Evolutionary conservation across 2,329 filamentous ascomycete species (phyloP).

Genomic region (Penicillium sclerotiorum): DNA sequence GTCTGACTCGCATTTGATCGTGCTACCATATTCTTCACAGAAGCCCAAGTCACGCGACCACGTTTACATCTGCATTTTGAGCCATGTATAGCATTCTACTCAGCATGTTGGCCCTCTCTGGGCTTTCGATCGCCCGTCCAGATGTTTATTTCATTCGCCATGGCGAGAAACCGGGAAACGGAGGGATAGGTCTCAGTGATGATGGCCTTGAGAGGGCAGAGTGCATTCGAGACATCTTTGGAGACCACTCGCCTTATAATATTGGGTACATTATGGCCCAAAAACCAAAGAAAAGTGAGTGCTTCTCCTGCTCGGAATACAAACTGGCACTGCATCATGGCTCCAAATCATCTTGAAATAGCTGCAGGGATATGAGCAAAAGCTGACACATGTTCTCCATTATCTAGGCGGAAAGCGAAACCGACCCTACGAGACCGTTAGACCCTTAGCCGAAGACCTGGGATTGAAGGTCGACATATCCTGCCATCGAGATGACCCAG

Average conservation of each 20-base stretch:
- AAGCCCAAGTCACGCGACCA: constrained; percentile 3
- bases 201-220: constrained; percentile 8
- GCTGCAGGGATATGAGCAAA: background rate
- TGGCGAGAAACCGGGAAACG: constrained; percentile 12
- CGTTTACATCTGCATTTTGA: background rate
- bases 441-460: constrained; percentile 4
- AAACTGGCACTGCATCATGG: too few relatives aligned
- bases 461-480: constrained; percentile 10
- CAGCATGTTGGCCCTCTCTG: background rate
- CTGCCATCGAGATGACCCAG: constrained; percentile 10
- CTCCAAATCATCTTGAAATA: too few relatives aligned
- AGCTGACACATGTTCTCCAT: background rate
- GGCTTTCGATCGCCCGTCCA: constrained; percentile 1
- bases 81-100: background rate
- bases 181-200: constrained; percentile 2
- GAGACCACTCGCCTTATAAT: constrained; percentile 1
- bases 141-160: constrained; percentile 11
- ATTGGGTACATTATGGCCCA: constrained; percentile 13
- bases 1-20: background rate
- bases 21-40: background rate
- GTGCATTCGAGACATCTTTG: constrained; percentile 10
- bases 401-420: constrained; percentile 5
- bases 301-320: too few relatives aligned
- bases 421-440: constrained; percentile 10
- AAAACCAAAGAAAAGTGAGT: constrained; percentile 9